Percentiles rank a stretch among this genome's conserved stretches.
phyloP scores from a whole-genome alignment of 768 basidiomycete genomes.

The Roridomyces roridus region DNA sequence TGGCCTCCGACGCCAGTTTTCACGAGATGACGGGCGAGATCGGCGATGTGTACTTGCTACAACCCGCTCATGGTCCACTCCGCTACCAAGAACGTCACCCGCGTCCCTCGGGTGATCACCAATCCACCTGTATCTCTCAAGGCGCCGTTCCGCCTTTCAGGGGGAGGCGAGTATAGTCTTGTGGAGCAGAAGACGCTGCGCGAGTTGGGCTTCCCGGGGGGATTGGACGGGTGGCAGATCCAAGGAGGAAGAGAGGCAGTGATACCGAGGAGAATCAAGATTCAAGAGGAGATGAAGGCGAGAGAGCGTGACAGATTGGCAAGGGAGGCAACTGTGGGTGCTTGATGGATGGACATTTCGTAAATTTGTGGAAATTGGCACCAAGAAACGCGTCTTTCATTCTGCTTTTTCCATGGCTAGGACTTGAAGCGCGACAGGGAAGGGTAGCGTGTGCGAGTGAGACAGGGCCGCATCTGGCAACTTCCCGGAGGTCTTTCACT shows the following conservation, averaged over 20 bases:
- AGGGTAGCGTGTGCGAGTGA: no score
- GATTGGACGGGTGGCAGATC: slow-evolving; percentile 50
- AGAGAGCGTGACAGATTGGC: slow-evolving; percentile 52
- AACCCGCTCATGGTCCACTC: slow-evolving; percentile 72
- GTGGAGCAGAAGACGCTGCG: slow-evolving; percentile 66
- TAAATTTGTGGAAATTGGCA: no score
- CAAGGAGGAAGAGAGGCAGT: slow-evolving; percentile 54
- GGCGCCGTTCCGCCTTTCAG: slow-evolving; percentile 59
- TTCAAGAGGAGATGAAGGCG: slow-evolving; percentile 55
- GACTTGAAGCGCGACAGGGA: no score
- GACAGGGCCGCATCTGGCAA: no score
- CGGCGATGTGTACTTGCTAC: slow-evolving; percentile 70
- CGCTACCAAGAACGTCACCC: slow-evolving; percentile 63
- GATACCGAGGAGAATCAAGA: slow-evolving; percentile 50
- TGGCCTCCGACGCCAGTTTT: slow-evolving; percentile 48
- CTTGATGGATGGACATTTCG: no score
- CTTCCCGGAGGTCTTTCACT: no score
- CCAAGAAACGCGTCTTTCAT: no score
- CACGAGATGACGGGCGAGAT: slow-evolving; percentile 63
- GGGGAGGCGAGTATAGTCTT: slow-evolving; percentile 54
- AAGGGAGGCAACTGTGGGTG: not conserved
- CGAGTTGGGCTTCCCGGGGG: slow-evolving; percentile 49
- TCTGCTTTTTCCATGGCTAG: no score
- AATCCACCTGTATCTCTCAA: slow-evolving; percentile 66
- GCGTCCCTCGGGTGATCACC: slow-evolving; percentile 65